Base-by-base conservation (phyloP, 192 early-diverging fungal genomes). In the Phycomyces blakesleeanus region DNA sequence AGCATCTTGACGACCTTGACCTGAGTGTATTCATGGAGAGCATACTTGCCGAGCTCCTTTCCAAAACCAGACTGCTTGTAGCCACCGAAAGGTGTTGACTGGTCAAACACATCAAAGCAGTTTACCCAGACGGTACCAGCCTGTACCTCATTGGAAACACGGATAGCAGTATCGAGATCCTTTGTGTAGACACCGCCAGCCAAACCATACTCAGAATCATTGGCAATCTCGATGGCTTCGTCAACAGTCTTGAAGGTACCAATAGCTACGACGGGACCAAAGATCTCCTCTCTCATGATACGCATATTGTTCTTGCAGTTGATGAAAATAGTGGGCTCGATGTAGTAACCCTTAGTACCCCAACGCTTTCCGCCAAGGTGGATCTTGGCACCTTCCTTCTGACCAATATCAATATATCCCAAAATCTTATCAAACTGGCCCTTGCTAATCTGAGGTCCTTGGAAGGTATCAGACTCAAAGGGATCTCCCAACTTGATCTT, bases 261-360 rank as follows among this genome's bases (percentile, higher is more conserved):
- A 21, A 95, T 82, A 47, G 81, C 80, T 10, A 91, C 83, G 2
- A 95, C 91, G 8, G 91, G 92, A 38, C 91, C 91, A 81, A 94
- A 94, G 57, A 93, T 89, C 72, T 94, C 91, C 53, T 94, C 90
- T 57, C 82, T 73, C 60, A 85, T 79, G 20, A 89, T 66, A 24
- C 64, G 74, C 72, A 81, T 74, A 0, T 59, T 66, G 29, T 89
- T 81, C 37, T 81, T 64, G 61, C 78, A 78, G 59, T 85, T 76
- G 6, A 81, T 78, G 58, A 92, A 87, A 24, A 94, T 78, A 11
- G 91, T 93, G 4, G 93, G 93, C 37, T 83, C 74, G 53, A 94
- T 76, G 68, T 79, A 94, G 76, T 83, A 93, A 0, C 91, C 92
- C 67, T 82, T 73, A 52, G 82, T 75, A n/a, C 85, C 87, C 56